Conservation (phyloP, 345 rosid species). For the Hirschfeldia incana region DNA sequence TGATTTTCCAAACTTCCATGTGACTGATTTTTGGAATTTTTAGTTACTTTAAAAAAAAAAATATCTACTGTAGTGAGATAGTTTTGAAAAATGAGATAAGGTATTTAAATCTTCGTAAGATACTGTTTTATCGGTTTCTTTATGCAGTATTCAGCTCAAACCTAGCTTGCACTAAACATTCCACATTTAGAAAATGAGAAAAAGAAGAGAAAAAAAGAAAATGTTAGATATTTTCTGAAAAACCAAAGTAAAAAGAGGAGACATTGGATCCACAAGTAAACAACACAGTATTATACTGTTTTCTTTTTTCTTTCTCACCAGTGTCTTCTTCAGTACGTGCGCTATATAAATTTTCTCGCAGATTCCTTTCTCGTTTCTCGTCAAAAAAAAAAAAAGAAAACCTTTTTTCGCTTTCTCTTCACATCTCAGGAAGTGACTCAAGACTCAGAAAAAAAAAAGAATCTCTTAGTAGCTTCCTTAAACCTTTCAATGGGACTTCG, state of each 20-base stretch:
- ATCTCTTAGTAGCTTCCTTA: not conserved
- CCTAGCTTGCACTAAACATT: conserved; percentile 1
- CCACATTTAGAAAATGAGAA: not conserved
- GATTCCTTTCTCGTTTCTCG: conserved; percentile 37
- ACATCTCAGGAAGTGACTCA: conserved; percentile 28
- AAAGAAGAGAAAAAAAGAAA: not conserved
- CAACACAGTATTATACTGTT: not conserved
- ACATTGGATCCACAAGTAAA: conserved; percentile 49
- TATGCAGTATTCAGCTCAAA: not conserved
- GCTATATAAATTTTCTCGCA: conserved; percentile 34
- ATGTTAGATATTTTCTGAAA: conserved; percentile 5
- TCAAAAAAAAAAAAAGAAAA: not conserved
- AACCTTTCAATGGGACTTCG: conserved; percentile 70
- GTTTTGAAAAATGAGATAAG: too few relatives aligned
- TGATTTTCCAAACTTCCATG: too few relatives aligned
- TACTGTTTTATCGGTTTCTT: not conserved
- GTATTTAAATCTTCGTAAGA: not conserved
- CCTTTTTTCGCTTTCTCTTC: not conserved
- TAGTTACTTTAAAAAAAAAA: too few relatives aligned
- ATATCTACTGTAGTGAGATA: too few relatives aligned
- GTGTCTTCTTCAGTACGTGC: conserved; percentile 40
- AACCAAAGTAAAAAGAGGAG: not conserved
- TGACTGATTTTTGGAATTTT: too few relatives aligned
- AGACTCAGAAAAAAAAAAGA: not conserved
- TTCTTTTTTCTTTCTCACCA: conserved; percentile 38